Conservation (phyloP, 2,329 filamentous ascomycete species). For the Diaporthe velutina region DNA sequence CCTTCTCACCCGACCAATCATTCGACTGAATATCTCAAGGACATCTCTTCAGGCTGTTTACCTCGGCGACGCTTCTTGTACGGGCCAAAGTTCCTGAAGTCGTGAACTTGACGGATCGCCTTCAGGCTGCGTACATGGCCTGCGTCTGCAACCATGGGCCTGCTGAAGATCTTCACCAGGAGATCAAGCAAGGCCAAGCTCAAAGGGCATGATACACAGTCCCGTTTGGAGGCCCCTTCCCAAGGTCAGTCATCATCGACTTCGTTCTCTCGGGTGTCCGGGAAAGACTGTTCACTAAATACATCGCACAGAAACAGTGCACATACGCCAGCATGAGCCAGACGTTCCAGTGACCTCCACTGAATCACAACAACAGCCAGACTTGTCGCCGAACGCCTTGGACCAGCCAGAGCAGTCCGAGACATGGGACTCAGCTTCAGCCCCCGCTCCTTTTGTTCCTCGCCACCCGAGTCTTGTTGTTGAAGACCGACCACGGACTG, state of each 20-base stretch:
- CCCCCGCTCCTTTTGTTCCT: constrained; percentile 49
- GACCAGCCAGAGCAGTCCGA: constrained; percentile 37
- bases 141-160: constrained; percentile 48
- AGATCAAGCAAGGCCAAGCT: constrained; percentile 43
- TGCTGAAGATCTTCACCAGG: constrained; percentile 51
- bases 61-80: not conserved
- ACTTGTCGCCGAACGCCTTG: constrained; percentile 39
- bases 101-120: not conserved
- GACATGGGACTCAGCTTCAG: constrained; percentile 47
- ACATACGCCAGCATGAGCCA: constrained; percentile 43
- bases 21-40: not conserved
- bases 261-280: not conserved
- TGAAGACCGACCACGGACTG: constrained; percentile 53
- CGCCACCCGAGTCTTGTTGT: constrained; percentile 42
- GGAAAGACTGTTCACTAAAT: not conserved
- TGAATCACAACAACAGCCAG: not conserved
- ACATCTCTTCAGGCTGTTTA: not conserved
- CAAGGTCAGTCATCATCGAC: constrained; percentile 19
- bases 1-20: not conserved
- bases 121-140: constrained; percentile 22
- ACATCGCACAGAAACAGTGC: not conserved
- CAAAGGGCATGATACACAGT: not conserved
- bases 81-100: not conserved
- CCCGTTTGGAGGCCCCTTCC: not conserved
- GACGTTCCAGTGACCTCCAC: not conserved